A percentile compares a stretch with the other conserved stretches of the same genome.
These are phyloP conservation scores for Datisca glomerata DNA, from an alignment of 306 rosid species.

Conservation along the genomic window DNA sequence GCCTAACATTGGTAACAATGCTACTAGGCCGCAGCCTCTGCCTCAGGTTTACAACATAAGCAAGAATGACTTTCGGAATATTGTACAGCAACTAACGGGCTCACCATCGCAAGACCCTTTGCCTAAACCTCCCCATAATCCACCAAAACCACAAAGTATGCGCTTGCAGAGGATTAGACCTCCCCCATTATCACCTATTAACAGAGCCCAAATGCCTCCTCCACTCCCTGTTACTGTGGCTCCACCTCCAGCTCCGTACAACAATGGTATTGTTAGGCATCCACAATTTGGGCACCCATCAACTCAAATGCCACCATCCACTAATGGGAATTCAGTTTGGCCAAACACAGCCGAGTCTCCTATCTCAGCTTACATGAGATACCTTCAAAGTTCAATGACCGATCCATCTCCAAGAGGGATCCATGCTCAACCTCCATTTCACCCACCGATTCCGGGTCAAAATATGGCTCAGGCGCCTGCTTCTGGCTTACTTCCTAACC, in stretches of 20 bases:
- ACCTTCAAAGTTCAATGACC: constrained; percentile 64
- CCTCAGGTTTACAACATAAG: constrained; percentile 95
- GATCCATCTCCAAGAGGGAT: constrained; percentile 51
- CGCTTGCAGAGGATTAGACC: constrained; percentile 84
- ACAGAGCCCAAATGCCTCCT: constrained; percentile 37
- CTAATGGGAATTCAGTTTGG: constrained; percentile 43
- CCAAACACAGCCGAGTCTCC: constrained; percentile 69
- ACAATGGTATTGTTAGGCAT: constrained; percentile 41
- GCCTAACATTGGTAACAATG: constrained; percentile 56
- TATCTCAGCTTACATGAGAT: constrained; percentile 82
- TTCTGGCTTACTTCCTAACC: constrained; percentile 53
- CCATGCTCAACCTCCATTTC: constrained; percentile 24
- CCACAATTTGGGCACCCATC: constrained; percentile 54
- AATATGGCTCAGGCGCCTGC: constrained; percentile 25
- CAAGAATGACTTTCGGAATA: constrained; percentile 83
- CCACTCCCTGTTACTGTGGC: constrained; percentile 33
- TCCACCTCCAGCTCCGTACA: constrained; percentile 43
- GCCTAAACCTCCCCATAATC: constrained; percentile 65
- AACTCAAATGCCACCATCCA: constrained; percentile 29
- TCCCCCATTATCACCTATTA: constrained; percentile 73
- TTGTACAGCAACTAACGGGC: constrained; percentile 95
- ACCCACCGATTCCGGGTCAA: constrained; percentile 25
- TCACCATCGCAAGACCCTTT: constrained; percentile 75
- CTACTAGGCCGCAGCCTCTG: constrained; percentile 78
- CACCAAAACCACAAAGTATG: constrained; percentile 72